Evolutionary conservation across 306 rosid genomes (phyloP).

Genomic region (Sechiopsis laciniata): DNA sequence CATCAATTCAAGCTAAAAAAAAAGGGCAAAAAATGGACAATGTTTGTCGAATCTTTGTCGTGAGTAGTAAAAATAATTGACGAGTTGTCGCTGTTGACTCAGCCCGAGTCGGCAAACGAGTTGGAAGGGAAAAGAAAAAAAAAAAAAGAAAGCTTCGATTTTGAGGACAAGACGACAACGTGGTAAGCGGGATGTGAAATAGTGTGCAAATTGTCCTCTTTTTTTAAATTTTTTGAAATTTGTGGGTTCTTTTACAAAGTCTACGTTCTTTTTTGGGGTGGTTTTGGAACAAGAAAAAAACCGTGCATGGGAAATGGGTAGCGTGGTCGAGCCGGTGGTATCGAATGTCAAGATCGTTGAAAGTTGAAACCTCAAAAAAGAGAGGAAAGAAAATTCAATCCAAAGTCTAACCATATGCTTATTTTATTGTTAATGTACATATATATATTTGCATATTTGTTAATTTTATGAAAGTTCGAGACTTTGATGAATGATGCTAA

Average conservation of each 20-base stretch:
- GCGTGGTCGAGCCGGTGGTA: conserved; percentile 58
- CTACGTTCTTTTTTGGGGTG: conserved; percentile 31
- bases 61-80: conserved; percentile 37
- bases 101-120: conserved; percentile 39
- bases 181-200: conserved; percentile 57
- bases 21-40: not conserved
- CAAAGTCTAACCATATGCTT: conserved; percentile 22
- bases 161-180: conserved; percentile 39
- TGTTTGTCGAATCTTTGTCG: not conserved
- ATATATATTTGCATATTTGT: conserved; percentile 20
- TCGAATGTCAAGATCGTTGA: conserved; percentile 31
- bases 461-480: not conserved
- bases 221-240: conserved; percentile 3
- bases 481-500: no score
- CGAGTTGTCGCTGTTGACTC: conserved; percentile 14
- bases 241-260: conserved; percentile 30
- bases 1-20: not conserved
- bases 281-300: conserved; percentile 19
- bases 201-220: conserved; percentile 39
- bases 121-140: conserved; percentile 14
- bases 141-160: not conserved
- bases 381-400: conserved; percentile 17
- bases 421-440: not conserved
- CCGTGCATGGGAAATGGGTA: conserved; percentile 46
- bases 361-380: not conserved